Evolutionary conservation across 441 rosid genomes (phyloP).

Genomic region (Eugenia klotzschiana): DNA sequence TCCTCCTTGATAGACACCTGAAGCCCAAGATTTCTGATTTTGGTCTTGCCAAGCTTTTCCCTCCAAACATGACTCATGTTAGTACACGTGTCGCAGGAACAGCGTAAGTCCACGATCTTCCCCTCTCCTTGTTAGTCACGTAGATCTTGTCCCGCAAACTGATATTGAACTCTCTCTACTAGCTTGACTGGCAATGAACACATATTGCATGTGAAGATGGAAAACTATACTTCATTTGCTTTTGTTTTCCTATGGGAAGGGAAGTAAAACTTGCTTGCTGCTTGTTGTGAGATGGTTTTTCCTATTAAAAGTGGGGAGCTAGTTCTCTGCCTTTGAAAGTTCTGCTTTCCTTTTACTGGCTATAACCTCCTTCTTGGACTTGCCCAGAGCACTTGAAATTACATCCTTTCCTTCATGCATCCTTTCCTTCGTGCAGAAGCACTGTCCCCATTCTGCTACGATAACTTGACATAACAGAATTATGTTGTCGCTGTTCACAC

Average conservation of each 20-base stretch:
- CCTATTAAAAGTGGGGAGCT: neutral
- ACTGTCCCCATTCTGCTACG: neutral
- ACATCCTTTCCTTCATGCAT: neutral
- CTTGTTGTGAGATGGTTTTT: neutral
- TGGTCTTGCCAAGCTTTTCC: slow-evolving; percentile 65
- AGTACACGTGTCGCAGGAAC: slow-evolving; percentile 71
- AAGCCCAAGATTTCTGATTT: slow-evolving; percentile 58
- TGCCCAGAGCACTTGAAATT: neutral
- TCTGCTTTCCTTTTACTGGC: neutral
- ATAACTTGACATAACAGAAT: neutral
- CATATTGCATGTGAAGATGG: neutral
- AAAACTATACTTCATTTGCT: neutral
- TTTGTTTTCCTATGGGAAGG: neutral
- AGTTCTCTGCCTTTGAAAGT: neutral
- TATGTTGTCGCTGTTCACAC: neutral
- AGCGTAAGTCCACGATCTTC: slow-evolving; percentile 23
- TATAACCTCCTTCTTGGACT: neutral
- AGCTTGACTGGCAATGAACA: neutral
- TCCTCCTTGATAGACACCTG: slow-evolving; percentile 43
- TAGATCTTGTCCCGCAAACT: neutral
- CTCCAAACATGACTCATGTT: slow-evolving; percentile 39
- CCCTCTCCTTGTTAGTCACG: neutral
- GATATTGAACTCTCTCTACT: neutral
- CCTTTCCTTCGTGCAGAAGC: neutral
- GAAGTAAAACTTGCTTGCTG: neutral